Evolutionary conservation across 1,284 basidiomycete genomes (phyloP), one percentile per base, ranked within the genome.

Genomic region (Ceratorhiza oryzae-sativae): DNA sequence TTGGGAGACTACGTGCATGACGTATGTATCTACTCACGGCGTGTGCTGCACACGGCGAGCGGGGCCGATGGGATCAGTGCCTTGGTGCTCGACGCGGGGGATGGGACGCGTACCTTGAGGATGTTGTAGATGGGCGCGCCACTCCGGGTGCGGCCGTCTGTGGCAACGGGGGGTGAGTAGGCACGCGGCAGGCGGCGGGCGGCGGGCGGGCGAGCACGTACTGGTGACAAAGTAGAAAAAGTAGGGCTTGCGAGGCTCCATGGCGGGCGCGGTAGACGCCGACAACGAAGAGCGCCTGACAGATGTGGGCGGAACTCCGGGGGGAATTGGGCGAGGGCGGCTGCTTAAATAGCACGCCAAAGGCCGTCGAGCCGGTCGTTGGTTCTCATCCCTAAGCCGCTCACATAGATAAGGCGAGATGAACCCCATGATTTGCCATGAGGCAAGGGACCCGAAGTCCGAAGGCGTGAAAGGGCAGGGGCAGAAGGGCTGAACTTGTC

Each of bases 371-470:
- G 45, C 63, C 30, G 63, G 48, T 55, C 12, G 46, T 68, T 56
- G 63, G 39, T 68, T 56, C 63, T 56, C 49, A 45, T 68, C 51
- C 63, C 51, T 68, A 56, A 56, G 63, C 63, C 63, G 63, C 39
- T 27, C 63, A 68, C 20, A 67, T 67, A 68, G 63, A 68, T 68
- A 68, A 68, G 63, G 51, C 63, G 63, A 68, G 39, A 65, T 68
- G 63, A 45, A 20, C 63, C 63, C 63, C 51, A 68, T 55, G 51
- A 68, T 68, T 68, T 56, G 63, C 63, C 63, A 68, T 68, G 63
- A 68, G 63, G 63, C 63, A 65, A 65, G 63, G 63, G 63, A 68
- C 63, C 63, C 63, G 63, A 68, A 56, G 51, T 68, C 63, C 63
- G 63, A 68, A 68, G 63, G 27, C 51, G 51, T 68, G 63, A 68